Base-by-base conservation (phyloP, 495 filamentous ascomycete species). In the Penicillium cinerascens region DNA sequence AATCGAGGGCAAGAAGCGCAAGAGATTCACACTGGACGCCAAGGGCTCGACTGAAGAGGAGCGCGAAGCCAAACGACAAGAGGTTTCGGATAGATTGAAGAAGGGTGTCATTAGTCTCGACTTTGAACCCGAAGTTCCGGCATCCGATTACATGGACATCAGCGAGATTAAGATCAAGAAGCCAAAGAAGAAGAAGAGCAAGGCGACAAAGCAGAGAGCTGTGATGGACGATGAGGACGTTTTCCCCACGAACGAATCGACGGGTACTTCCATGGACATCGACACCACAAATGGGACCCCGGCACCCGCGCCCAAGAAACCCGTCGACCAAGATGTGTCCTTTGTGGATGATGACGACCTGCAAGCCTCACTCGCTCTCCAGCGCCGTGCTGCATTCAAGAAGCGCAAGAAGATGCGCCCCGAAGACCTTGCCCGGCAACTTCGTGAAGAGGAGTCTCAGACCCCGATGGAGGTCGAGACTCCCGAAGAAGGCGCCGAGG, bases 281-380 rank as follows among this genome's bases (percentile, higher is more conserved):
- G 92, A 95, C 64, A 74, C 79, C 2, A 73, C 68, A 17, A 68
- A 70, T 25, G 66, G 65, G 22, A 58, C 45, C 1, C 42, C 65
- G 6, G 70, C 70, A 13, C 69, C 65, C 1, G 68, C 64, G 9
- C 61, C 71, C 11, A 81, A 81, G 60, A 93, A 91, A 65, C 75
- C 81, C 29, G 74, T 78, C 27, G 80, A 81, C 38, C 77, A 91
- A 42, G 57, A 89, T 44, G 71, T 84, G 3, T 83, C 82, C 0
- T 88, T 97, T 59, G 83, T 87, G 3, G 93, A 97, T 61, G 93
- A 97, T 59, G 93, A 97, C 22, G 91, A 96, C 58, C 78, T 98
- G 0, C 92, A 97, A 70, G 83, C 89, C 13, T 85, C 87, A 1
- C 77, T 98, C 27, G 87, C 93, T 2, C 74, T 80, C 15, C 90